These are phyloP conservation scores for Penicillium verrucosum DNA, from an alignment of 2,329 filamentous ascomycete species.

Conservation along the genomic window DNA sequence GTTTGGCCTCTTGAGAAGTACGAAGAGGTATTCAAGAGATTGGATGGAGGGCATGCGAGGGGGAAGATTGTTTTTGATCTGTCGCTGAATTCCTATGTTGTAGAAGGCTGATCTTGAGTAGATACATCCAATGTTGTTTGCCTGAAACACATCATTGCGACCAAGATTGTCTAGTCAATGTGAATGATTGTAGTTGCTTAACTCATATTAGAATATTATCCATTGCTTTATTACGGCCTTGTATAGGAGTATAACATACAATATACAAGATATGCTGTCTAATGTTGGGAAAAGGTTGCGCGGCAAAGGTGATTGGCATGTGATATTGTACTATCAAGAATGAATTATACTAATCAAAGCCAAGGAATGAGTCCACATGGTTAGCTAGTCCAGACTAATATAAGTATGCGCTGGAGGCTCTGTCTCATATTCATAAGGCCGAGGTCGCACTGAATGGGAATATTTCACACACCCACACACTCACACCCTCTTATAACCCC, in stretches of 20 bases:
- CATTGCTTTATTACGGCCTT: neutral
- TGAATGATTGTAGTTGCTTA: neutral
- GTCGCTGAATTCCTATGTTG: neutral
- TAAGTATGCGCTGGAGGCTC: no score
- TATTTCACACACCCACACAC: no score
- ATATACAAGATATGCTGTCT: neutral
- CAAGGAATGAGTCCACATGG: no score
- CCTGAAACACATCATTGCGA: neutral
- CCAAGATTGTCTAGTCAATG: neutral
- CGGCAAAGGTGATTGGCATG: neutral
- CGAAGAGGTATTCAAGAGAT: constrained; percentile 39
- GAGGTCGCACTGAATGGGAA: no score
- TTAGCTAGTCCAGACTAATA: no score
- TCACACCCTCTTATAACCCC: no score
- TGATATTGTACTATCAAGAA: neutral
- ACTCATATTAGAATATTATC: neutral
- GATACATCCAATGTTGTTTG: neutral
- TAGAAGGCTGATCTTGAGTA: neutral
- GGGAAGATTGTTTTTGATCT: constrained; percentile 45
- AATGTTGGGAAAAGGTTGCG: neutral
- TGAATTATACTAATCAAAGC: no score
- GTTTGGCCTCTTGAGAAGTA: constrained; percentile 43
- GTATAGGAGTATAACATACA: no score
- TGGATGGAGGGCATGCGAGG: constrained; percentile 40
- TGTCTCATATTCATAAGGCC: no score